These are phyloP conservation scores for Chytridium lagenaria DNA, from an alignment of 371 early-diverging fungal species.

Conservation along the genomic window DNA sequence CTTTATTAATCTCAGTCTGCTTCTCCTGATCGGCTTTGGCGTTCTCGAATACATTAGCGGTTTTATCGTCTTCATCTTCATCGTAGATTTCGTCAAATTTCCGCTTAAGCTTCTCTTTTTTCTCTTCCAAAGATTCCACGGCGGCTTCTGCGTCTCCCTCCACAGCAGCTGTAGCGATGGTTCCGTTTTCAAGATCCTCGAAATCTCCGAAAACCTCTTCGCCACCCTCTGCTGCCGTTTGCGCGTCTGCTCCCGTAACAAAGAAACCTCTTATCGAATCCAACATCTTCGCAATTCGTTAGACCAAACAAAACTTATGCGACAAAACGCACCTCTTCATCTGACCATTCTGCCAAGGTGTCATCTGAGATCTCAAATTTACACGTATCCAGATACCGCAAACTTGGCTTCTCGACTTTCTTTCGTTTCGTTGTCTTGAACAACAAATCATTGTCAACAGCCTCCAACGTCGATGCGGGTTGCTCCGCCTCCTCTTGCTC, in stretches of 20 bases:
- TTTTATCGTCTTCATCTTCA: slow-evolving; percentile 70
- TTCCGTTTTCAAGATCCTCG: slow-evolving; percentile 85
- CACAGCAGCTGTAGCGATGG: slow-evolving; percentile 9
- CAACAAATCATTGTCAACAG: slow-evolving; percentile 68
- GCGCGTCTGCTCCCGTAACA: slow-evolving; percentile 69
- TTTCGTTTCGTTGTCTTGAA: slow-evolving; percentile 53
- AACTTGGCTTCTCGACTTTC: slow-evolving; percentile 22
- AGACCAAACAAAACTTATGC: background rate
- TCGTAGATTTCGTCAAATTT: slow-evolving; percentile 94
- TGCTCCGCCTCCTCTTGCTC: slow-evolving; percentile 41
- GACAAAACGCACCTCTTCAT: slow-evolving; percentile 57
- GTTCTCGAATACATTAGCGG: slow-evolving; percentile 82
- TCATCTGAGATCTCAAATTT: slow-evolving; percentile 63
- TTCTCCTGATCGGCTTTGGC: slow-evolving; percentile 84
- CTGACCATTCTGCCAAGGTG: slow-evolving; percentile 73
- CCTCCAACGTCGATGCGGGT: slow-evolving; percentile 3
- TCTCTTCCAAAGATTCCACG: slow-evolving; percentile 65
- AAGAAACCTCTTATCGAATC: slow-evolving; percentile 80
- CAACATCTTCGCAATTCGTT: slow-evolving; percentile 46
- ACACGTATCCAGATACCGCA: slow-evolving; percentile 70
- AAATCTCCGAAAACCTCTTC: slow-evolving; percentile 80
- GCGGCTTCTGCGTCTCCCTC: slow-evolving; percentile 21
- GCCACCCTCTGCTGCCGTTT: slow-evolving; percentile 37
- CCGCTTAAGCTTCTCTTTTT: slow-evolving; percentile 87
- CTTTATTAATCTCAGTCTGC: slow-evolving; percentile 79